Conservation (phyloP, 202 grass and related monocot genomes). For the Digitaria exilis region DNA sequence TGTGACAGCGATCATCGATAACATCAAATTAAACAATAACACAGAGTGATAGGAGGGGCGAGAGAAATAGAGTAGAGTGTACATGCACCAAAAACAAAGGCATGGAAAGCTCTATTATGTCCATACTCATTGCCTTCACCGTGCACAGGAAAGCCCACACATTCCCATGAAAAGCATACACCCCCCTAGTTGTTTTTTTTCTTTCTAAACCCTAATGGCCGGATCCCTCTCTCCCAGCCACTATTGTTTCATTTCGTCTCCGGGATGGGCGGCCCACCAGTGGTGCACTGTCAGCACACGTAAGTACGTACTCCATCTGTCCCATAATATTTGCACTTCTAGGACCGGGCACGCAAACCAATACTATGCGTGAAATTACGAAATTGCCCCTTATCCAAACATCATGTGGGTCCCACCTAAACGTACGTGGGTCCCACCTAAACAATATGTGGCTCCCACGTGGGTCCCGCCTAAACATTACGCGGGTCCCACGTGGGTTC, state of each 20-base stretch:
- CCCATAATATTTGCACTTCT: no score
- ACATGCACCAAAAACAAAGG: neutral
- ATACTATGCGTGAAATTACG: no score
- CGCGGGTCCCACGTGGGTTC: no score
- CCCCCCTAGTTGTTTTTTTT: neutral
- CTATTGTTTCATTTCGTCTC: neutral
- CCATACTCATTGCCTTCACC: constrained; percentile 42
- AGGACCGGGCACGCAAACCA: no score
- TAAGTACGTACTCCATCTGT: no score
- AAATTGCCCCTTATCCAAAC: no score
- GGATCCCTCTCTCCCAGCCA: neutral
- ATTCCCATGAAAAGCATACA: constrained; percentile 52
- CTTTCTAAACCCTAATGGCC: neutral
- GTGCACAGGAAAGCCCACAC: constrained; percentile 48
- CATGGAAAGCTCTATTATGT: constrained; percentile 51
- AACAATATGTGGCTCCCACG: no score
- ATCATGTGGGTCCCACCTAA: no score
- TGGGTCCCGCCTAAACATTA: no score
- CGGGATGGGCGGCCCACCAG: neutral
- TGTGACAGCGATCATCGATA: neutral
- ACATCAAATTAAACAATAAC: neutral
- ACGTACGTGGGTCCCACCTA: no score
- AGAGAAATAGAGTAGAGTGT: neutral
- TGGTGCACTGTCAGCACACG: constrained; percentile 31
- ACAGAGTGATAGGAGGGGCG: no score